Evolutionary conservation across 2,329 filamentous ascomycete species (phyloP).

Genomic region (Stemphylium vesicarium): DNA sequence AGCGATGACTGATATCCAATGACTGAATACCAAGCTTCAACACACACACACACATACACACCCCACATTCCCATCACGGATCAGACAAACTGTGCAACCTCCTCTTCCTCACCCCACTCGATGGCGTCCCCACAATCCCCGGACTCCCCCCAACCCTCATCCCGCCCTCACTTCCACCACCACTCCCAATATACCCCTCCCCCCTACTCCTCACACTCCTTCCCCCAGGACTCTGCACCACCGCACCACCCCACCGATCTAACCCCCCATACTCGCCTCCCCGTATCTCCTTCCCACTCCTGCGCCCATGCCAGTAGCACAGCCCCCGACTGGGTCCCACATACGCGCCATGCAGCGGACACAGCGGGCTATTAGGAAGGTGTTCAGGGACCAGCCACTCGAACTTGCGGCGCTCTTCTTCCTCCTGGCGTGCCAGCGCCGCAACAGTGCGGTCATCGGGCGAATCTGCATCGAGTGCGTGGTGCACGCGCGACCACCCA

Average conservation of each 20-base stretch:
- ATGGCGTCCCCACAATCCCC: neutral
- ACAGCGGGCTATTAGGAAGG: constrained; percentile 52
- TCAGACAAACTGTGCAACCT: constrained; percentile 26
- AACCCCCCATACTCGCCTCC: constrained; percentile 9
- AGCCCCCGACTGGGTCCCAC: constrained; percentile 45
- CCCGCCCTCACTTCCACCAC: neutral
- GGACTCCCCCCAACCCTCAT: neutral
- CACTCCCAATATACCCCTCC: neutral
- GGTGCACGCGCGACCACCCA: constrained; percentile 22
- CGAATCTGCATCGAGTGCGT: constrained; percentile 1
- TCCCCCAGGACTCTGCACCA: no score
- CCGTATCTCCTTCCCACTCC: constrained; percentile 36
- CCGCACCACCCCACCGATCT: neutral
- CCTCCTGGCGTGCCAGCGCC: constrained; percentile 16
- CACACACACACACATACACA: no score
- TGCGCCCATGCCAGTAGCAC: constrained; percentile 51
- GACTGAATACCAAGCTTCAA: no score
- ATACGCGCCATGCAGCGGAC: constrained; percentile 52
- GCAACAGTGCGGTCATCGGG: constrained; percentile 13
- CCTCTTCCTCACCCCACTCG: constrained; percentile 18
- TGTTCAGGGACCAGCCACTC: constrained; percentile 55
- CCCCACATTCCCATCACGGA: constrained; percentile 4
- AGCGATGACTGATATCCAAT: no score
- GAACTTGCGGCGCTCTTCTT: constrained; percentile 41
- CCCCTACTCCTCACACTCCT: neutral